A percentile compares a stretch with the other conserved stretches of the same genome.
These are phyloP conservation scores for Theileria luwenshuni DNA, from an alignment of 169 alveolate genomes.

Conservation along the genomic window DNA sequence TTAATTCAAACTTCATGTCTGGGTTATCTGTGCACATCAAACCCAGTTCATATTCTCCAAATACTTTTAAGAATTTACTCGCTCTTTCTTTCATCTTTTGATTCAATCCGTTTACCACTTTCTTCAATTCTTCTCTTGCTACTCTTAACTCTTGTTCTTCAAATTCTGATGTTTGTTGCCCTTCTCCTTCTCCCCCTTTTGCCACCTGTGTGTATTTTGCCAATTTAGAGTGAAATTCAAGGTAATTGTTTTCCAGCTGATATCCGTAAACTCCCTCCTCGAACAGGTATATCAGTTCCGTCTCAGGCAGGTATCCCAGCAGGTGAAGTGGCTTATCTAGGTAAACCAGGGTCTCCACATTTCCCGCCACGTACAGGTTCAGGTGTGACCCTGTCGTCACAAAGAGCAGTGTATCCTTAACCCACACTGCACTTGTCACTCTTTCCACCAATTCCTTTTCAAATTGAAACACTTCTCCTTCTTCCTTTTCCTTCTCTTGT, in stretches of 20 bases:
- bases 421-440: conserved; percentile 84
- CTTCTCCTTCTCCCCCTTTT: conserved; percentile 58
- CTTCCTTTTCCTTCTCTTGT: conserved; percentile 31
- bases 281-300: conserved; percentile 71
- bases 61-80: conserved; percentile 88
- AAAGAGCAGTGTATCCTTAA: conserved; percentile 79
- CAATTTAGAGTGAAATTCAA: conserved; percentile 67
- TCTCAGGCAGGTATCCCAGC: conserved; percentile 81
- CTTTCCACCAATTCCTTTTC: conserved; percentile 73
- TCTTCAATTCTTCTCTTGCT: conserved; percentile 73
- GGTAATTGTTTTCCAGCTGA: conserved; percentile 67
- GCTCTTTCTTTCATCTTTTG: conserved; percentile 80
- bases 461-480: conserved; percentile 61
- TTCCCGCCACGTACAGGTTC: conserved; percentile 77
- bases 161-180: conserved; percentile 60
- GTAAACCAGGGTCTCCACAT: conserved; percentile 79
- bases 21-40: conserved; percentile 85
- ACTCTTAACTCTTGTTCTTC: conserved; percentile 1
- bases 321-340: conserved; percentile 77
- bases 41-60: conserved; percentile 88
- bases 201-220: conserved; percentile 10
- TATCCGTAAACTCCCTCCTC: conserved; percentile 74
- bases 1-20: conserved; percentile 91
- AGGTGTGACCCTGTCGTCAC: conserved; percentile 76
- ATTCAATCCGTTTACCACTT: conserved; percentile 71